Base-by-base conservation (phyloP, 2,329 filamentous ascomycete genomes). In the Bipolaris oryzae region DNA sequence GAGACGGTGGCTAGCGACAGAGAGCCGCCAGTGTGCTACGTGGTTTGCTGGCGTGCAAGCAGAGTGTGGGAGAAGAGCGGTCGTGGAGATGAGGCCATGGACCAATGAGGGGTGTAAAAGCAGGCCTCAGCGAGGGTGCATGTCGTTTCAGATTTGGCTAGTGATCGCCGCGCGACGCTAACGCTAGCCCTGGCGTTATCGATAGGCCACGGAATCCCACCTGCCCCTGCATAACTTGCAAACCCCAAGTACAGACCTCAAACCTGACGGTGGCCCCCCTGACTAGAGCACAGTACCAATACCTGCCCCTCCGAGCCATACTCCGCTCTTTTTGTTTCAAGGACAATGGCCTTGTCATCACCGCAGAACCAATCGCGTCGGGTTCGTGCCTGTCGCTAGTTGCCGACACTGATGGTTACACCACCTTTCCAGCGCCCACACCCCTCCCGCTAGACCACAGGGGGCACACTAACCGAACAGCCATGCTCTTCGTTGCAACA, bases 251-350 rank as follows among this genome's bases (percentile, higher is more conserved):
- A 59, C 46, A 59, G 28, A 55, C 61, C 37, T 59, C 64, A 63
- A 63, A 62, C 64, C 53, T 57, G 61, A 58, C 48, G 41, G 54
- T 50, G 60, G 48, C 55, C 64, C 64, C 64, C 61, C 64, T 69
- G 61, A 56, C 55, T 58, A 50, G 18, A 50, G 53, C 56, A 35
- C 58, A 55, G 45, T 56, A 58, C 63, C 59, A 59, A 62, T 61
- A 47, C 53, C 53, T 51, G 50, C 54, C 58, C 41, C 44, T 55
- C 59, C 55, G 55, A 62, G 58, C 53, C 57, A 55, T 54, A 43
- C 59, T 63, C 62, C 61, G 53, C 62, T 62, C 58, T 58, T 54
- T 60, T 60, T 60, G 70, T 72, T 73, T 74, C 70, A 72, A 38
- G 67, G 68, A 73, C 71, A 68, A 63, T 60, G 57, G 55, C 55